Evolutionary conservation across 768 basidiomycete species (phyloP).

Genomic region (Tylopilus rubrobrunneus): DNA sequence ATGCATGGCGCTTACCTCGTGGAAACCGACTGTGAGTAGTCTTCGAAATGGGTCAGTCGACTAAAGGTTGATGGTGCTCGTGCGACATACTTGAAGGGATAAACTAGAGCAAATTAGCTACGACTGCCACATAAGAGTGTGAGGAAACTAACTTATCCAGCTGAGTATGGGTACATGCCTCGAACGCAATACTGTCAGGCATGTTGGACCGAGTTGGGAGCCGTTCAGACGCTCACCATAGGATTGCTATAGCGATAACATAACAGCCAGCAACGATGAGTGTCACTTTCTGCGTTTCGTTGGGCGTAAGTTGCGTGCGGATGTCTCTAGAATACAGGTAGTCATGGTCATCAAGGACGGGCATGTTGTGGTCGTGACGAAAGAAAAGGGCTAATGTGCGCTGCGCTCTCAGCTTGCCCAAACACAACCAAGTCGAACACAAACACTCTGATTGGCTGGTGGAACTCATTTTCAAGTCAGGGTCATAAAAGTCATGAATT

Average conservation of each 20-base stretch:
- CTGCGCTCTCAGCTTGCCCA: slow-evolving; percentile 4
- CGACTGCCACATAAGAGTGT: background rate
- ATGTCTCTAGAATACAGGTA: slow-evolving; percentile 26
- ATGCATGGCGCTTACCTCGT: slow-evolving; percentile 54
- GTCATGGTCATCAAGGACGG: slow-evolving; percentile 18
- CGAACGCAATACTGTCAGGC: slow-evolving; percentile 3
- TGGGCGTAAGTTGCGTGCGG: slow-evolving; percentile 51
- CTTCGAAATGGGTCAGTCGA: slow-evolving; percentile 36
- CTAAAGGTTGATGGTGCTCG: background rate
- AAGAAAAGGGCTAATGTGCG: background rate
- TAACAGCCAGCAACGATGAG: slow-evolving; percentile 79
- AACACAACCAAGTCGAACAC: background rate
- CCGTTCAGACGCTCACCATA: slow-evolving; percentile 53
- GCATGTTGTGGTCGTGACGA: slow-evolving; percentile 30
- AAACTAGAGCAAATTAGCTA: slow-evolving; percentile 47
- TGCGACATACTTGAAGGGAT: slow-evolving; percentile 85
- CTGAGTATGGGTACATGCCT: slow-evolving; percentile 80
- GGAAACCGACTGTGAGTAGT: slow-evolving; percentile 82
- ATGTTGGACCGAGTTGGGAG: background rate
- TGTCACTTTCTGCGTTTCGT: slow-evolving; percentile 67
- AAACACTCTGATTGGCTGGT: background rate
- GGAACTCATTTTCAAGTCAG: background rate
- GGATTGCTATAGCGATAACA: slow-evolving; percentile 68
- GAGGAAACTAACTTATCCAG: slow-evolving; percentile 57
- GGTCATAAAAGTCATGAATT: background rate